phyloP scores from a whole-genome alignment of 176 grass and related monocot genomes.

The Oryza australiensis region DNA sequence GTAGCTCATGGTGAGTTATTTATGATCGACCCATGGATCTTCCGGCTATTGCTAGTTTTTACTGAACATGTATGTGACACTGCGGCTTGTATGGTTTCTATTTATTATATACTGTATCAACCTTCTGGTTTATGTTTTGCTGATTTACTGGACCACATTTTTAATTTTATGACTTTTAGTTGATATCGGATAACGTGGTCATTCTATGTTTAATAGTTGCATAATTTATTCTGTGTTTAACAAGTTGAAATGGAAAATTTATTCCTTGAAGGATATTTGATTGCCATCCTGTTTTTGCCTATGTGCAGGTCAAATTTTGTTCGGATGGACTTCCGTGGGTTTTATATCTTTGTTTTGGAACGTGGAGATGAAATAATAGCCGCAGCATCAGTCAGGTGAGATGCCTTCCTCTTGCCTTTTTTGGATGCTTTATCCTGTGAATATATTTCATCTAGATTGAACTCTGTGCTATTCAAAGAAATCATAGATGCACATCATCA shows the following conservation, averaged over 20 bases:
- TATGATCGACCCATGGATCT: background rate
- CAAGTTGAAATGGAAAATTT: background rate
- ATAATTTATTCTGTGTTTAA: slow-evolving; percentile 13
- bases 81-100: slow-evolving; percentile 15
- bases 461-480: slow-evolving; percentile 2
- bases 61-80: background rate
- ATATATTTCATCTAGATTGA: slow-evolving; percentile 9
- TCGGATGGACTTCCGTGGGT: slow-evolving; percentile 80
- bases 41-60: background rate
- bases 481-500: slow-evolving; percentile 1
- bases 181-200: background rate
- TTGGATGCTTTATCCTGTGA: slow-evolving; percentile 11
- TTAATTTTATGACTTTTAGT: slow-evolving; percentile 17
- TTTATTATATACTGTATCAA: background rate
- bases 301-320: slow-evolving; percentile 86
- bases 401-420: slow-evolving; percentile 23
- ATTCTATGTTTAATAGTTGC: slow-evolving; percentile 19
- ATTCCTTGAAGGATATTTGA: slow-evolving; percentile 5
- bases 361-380: slow-evolving; percentile 94
- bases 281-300: slow-evolving; percentile 26
- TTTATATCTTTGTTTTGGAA: slow-evolving; percentile 88
- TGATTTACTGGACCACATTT: slow-evolving; percentile 21
- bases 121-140: slow-evolving; percentile 5
- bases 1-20: slow-evolving; percentile 2
- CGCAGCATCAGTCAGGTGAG: slow-evolving; percentile 85